Percentiles rank a stretch among this genome's conserved stretches.
phyloP scores from a whole-genome alignment of 345 rosid species.

The Ceriops decandra region DNA sequence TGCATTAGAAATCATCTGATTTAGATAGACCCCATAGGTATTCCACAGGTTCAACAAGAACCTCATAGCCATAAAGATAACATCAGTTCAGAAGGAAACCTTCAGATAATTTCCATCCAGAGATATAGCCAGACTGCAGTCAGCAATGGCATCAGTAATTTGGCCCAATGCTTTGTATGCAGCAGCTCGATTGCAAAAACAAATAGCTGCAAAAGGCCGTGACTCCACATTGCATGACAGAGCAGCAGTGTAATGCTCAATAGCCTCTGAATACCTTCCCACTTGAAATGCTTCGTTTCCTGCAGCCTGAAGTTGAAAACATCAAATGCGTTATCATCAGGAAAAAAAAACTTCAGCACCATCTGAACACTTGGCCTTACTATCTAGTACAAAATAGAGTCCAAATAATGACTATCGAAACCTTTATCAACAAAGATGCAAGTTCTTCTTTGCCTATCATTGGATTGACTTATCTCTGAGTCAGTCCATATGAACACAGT shows the following conservation, averaged over 20 bases:
- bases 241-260: constrained; percentile 85
- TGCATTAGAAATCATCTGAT: too few relatives aligned
- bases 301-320: constrained; percentile 47
- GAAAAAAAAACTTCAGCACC: too few relatives aligned
- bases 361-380: neutral
- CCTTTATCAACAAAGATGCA: neutral
- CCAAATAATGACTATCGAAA: neutral
- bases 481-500: too few relatives aligned
- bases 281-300: constrained; percentile 95
- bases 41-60: neutral
- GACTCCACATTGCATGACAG: constrained; percentile 73
- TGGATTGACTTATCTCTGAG: neutral
- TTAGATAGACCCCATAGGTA: too few relatives aligned
- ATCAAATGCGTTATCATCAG: neutral
- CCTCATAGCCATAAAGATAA: neutral
- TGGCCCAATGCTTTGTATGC: constrained; percentile 80
- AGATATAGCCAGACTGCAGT: constrained; percentile 95
- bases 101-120: constrained; percentile 78
- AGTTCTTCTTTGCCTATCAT: neutral
- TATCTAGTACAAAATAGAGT: neutral
- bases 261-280: constrained; percentile 83
- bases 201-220: constrained; percentile 84
- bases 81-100: constrained; percentile 41
- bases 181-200: constrained; percentile 98
- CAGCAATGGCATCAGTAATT: constrained; percentile 83